Evolutionary conservation across 2,329 filamentous ascomycete species (phyloP), one percentile per base, ranked within the genome.

Genomic region (Pseudogymnoascus sp.): DNA sequence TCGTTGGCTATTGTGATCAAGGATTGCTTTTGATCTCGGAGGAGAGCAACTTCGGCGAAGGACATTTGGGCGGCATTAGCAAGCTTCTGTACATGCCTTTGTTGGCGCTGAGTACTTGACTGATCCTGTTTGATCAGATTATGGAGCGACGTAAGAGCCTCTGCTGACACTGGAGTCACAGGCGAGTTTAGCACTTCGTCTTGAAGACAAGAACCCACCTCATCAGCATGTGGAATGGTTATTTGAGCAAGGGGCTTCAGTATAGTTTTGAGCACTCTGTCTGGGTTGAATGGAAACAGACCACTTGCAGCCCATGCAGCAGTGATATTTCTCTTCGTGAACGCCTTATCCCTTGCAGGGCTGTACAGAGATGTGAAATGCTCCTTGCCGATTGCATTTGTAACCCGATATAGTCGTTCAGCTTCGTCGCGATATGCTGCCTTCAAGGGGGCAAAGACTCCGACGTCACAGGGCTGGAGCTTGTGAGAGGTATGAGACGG

Each of bases 1-100:
- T 67, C 62, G 39, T 67, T 65, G 22, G 63, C 64, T 25, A 69
- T 68, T 62, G 65, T 64, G 42, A 63, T 64, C 11, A 23, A 14
- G 39, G 2, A 4, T 42, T 42, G 9, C 5, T 11, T 11, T 11
- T 8, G 11, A 14, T 23, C 39, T 3, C 3, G 1, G 3, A 38
- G 35, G 3, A 38, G 4, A 5, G 14, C 14, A 38, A 0, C 3
- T n/a, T 38, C 1, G 35, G 35, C 35, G 3, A 38, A 38, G 14
- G 5, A 16, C 5, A n/a, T 38, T n/a, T 38, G 35, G 14, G 14
- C 35, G 14, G 35, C 35, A 3, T n/a, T n/a, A 7, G 14, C 35
- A 38, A 38, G 14, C 35, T 38, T 38, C 35, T 38, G 35, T n/a
- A 38, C 12, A n/a, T n/a, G 5, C 35, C 14, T 38, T 3, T n/a